These are phyloP conservation scores for Chrysoporthe deuterocubensis DNA, from an alignment of 2,329 filamentous ascomycete species.

Conservation along the genomic window DNA sequence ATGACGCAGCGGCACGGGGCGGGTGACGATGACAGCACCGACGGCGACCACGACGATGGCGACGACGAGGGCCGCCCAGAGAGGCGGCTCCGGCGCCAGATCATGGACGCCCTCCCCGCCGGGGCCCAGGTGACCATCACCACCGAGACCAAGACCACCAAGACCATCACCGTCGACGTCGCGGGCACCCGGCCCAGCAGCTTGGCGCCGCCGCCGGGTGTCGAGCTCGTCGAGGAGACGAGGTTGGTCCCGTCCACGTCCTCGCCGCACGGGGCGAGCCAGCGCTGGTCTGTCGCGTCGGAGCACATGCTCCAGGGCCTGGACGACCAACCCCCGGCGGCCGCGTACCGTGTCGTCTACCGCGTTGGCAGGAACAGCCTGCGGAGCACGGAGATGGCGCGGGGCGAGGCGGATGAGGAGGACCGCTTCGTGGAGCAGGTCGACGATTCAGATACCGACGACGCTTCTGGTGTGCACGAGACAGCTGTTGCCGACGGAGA, in stretches of 20 bases:
- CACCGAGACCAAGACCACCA: constrained; percentile 62
- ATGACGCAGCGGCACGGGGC: constrained; percentile 42
- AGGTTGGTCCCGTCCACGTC: constrained; percentile 33
- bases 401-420: constrained; percentile 32
- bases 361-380: constrained; percentile 58
- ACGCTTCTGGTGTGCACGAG: constrained; percentile 34
- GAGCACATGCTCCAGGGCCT: constrained; percentile 28
- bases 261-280: constrained; percentile 35
- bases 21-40: constrained; percentile 34
- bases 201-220: constrained; percentile 59
- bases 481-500: constrained; percentile 29
- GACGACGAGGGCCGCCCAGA: constrained; percentile 51
- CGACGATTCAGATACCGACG: constrained; percentile 37
- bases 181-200: constrained; percentile 55
- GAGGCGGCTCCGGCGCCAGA: constrained; percentile 55
- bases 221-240: constrained; percentile 61
- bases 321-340: constrained; percentile 25
- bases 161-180: constrained; percentile 68
- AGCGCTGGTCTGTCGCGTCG: constrained; percentile 22
- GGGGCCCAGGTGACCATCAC: constrained; percentile 64
- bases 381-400: constrained; percentile 42
- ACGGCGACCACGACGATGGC: constrained; percentile 36
- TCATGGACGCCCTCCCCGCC: constrained; percentile 56
- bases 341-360: constrained; percentile 62
- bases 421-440: constrained; percentile 31